Percentiles rank a stretch among this genome's conserved stretches.
Evolutionary conservation across 2,329 filamentous ascomycete genomes (phyloP).

Genomic region (Penicillium sp.): DNA sequence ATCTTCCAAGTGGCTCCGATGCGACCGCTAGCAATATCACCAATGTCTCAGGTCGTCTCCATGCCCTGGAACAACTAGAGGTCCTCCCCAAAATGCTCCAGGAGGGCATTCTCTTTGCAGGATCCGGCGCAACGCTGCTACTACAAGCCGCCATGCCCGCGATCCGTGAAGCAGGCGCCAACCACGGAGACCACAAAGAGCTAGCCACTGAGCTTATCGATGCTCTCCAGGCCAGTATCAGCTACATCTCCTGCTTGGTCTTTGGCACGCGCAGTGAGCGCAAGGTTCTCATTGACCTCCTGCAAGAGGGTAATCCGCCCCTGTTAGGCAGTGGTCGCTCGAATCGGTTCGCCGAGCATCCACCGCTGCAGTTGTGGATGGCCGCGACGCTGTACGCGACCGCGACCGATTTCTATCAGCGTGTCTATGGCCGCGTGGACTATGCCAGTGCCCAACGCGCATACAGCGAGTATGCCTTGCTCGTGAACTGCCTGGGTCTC

Average conservation of each 20-base stretch:
- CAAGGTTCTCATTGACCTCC: slow-evolving; percentile 27
- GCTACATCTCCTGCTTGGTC: slow-evolving; percentile 36
- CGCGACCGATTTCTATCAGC: slow-evolving; percentile 38
- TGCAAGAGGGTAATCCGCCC: slow-evolving; percentile 24
- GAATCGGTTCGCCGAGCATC: slow-evolving; percentile 23
- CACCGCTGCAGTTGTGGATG: slow-evolving; percentile 32
- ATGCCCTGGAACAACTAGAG: slow-evolving; percentile 33
- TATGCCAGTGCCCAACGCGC: slow-evolving; percentile 32
- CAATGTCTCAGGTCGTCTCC: slow-evolving; percentile 22
- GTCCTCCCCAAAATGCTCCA: slow-evolving; percentile 37
- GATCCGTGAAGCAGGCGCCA: slow-evolving; percentile 16
- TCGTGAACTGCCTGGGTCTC: slow-evolving; percentile 29
- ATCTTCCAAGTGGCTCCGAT: neutral
- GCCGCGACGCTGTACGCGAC: slow-evolving; percentile 38
- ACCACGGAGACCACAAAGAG: slow-evolving; percentile 12
- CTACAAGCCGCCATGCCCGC: slow-evolving; percentile 36
- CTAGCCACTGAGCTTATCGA: slow-evolving; percentile 32
- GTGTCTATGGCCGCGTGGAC: slow-evolving; percentile 34
- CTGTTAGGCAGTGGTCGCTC: slow-evolving; percentile 22
- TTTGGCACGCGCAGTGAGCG: slow-evolving; percentile 34
- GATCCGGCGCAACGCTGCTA: slow-evolving; percentile 34
- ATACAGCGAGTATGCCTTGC: slow-evolving; percentile 32
- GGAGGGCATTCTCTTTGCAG: slow-evolving; percentile 37
- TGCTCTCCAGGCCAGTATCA: slow-evolving; percentile 30
- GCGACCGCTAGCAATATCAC: neutral